Evolutionary conservation across 768 basidiomycete species (phyloP), one percentile per base, ranked within the genome.

Genomic region (Rhizopogon sp.): DNA sequence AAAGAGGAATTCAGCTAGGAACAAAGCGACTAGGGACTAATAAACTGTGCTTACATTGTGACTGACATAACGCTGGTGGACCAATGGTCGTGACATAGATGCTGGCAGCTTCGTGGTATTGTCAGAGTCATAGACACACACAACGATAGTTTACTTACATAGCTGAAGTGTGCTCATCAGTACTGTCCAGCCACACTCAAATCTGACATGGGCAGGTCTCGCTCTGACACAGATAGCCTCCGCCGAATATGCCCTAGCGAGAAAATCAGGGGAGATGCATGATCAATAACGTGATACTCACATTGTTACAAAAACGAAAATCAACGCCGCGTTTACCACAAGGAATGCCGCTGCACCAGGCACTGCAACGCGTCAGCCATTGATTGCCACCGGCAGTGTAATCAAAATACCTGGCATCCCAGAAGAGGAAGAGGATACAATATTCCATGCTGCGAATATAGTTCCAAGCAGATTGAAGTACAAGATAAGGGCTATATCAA

Each of bases 361-460:
- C 43, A 72, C 83, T 81, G 58, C 10, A 55, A 50, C 22, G 7
- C 13, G 50, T 25, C 16, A 28, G 14, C 29, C 52, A 14, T 57
- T 39, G 50, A 43, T 41, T 42, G 16, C 51, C 35, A 52, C 45
- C 11, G 22, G 13, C 8, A 46, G 28, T 37, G 25, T 40, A 25
- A 51, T 43, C 2, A 9, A 61, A 73, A 53, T 58, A 81, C 82
- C 71, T 56, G 72, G 62, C 54, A 69, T 50, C 3, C 70, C 72
- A 10, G 65, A 63, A 9, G 68, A 66, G 50, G 61, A 66, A 17
- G 73, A 71, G 14, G 73, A 70, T 49, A 69, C 67, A 20, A 83
- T 66, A 61, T 82, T 82, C 84, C 83, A 86, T 39, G 77, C 73
- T 6, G 83, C 76, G 58, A 85, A 84, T 22, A 78, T 74, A 41